Conservation (phyloP, 208 protist genomes). For the Crithidia brevicula region DNA sequence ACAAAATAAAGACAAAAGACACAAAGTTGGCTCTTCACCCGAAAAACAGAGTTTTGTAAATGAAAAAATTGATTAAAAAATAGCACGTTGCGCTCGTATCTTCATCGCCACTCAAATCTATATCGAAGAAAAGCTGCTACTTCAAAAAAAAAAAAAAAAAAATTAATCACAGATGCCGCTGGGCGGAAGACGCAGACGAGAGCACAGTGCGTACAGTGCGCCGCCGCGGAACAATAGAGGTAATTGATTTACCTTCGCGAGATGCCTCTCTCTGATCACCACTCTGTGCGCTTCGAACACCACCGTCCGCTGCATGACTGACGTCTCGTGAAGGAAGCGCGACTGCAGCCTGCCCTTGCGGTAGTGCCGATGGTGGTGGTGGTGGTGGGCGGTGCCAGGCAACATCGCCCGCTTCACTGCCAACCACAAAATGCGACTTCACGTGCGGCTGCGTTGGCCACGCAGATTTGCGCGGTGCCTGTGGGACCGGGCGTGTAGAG, state of each 20-base stretch:
- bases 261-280: background rate
- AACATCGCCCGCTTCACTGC: background rate
- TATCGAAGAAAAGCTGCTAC: background rate
- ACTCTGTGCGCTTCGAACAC: background rate
- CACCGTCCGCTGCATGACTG: background rate
- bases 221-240: background rate
- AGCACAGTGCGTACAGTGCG: background rate
- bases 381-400: constrained; percentile 11
- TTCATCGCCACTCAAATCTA: background rate
- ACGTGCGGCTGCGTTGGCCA: background rate
- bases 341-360: background rate
- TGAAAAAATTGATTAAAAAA: too few relatives aligned
- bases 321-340: background rate
- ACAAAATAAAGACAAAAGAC: constrained; percentile 3
- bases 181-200: background rate
- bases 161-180: background rate
- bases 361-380: background rate
- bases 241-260: background rate
- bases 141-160: constrained; percentile 12
- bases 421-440: background rate
- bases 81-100: too few relatives aligned
- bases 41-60: background rate
- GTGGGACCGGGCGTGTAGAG: background rate
- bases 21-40: background rate
- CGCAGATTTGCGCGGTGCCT: background rate